Evolutionary conservation across 768 basidiomycete species (phyloP).

Genomic region (Leccinum ochraceum): DNA sequence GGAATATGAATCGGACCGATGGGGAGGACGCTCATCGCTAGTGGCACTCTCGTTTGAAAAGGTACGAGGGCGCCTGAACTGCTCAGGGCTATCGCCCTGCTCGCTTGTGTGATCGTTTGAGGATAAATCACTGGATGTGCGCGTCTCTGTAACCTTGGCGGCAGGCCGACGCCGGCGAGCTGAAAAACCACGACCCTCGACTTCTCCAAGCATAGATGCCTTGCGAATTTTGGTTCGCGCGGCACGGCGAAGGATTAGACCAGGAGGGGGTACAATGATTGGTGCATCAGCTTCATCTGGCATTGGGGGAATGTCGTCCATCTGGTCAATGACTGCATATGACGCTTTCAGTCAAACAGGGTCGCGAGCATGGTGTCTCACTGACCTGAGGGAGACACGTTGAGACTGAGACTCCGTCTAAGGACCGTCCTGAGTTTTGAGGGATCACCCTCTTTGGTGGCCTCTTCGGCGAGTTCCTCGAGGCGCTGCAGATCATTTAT

Average conservation of each 20-base stretch:
- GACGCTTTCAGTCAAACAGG: constrained; percentile 25
- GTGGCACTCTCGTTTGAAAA: constrained; percentile 38
- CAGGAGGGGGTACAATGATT: constrained; percentile 81
- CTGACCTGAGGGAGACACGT: constrained; percentile 83
- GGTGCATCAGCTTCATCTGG: constrained; percentile 87
- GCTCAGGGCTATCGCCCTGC: constrained; percentile 55
- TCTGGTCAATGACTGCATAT: constrained; percentile 59
- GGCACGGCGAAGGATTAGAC: constrained; percentile 86
- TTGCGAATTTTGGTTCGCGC: constrained; percentile 97
- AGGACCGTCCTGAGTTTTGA: constrained; percentile 75
- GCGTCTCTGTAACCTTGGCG: constrained; percentile 39
- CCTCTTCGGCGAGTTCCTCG: constrained; percentile 91
- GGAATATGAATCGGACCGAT: constrained; percentile 71
- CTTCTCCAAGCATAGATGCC: constrained; percentile 69
- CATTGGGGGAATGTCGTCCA: constrained; percentile 67
- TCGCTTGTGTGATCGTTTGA: constrained; percentile 55
- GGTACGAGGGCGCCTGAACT: constrained; percentile 36
- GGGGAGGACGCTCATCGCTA: constrained; percentile 41
- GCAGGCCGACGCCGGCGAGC: constrained; percentile 32
- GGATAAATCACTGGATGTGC: constrained; percentile 71
- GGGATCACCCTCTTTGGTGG: constrained; percentile 79
- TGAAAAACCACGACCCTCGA: constrained; percentile 80
- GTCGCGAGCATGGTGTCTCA: constrained; percentile 16
- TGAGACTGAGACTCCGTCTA: constrained; percentile 81
- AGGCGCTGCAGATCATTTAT: constrained; percentile 93